phyloP scores from a whole-genome alignment of 1,284 basidiomycete species.

The Leccinum subrobustum region DNA sequence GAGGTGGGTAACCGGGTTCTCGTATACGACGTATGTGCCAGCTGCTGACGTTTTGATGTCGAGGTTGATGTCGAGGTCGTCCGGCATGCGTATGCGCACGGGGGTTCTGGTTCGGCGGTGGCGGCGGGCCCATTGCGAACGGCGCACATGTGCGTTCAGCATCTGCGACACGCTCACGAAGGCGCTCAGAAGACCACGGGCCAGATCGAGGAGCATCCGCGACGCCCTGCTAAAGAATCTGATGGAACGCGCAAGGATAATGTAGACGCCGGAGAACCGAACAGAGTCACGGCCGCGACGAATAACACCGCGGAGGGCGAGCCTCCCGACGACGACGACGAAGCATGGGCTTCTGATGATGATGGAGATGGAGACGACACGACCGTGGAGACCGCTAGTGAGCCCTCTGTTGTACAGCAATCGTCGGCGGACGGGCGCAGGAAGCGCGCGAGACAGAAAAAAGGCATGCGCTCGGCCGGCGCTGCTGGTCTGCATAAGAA shows the following conservation, averaged over 20 bases:
- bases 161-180: slow-evolving; percentile 8
- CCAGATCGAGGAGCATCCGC: background rate
- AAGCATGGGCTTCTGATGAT: slow-evolving; percentile 26
- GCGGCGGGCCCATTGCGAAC: background rate
- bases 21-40: background rate
- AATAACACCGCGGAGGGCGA: slow-evolving; percentile 6
- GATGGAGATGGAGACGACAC: slow-evolving; percentile 18
- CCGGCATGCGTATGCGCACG: slow-evolving; percentile 17
- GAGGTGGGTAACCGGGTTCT: slow-evolving; percentile 18
- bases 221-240: background rate
- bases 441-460: slow-evolving; percentile 20
- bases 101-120: background rate
- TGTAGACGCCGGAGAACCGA: background rate
- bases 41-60: slow-evolving; percentile 13
- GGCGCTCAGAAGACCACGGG: slow-evolving; percentile 1
- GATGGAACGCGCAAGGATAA: slow-evolving; percentile 3
- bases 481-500: slow-evolving; percentile 6
- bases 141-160: slow-evolving; percentile 13
- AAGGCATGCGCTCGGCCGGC: slow-evolving; percentile 11
- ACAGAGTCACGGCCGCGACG: background rate
- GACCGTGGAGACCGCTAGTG: background rate
- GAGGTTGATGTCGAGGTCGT: slow-evolving; percentile 31
- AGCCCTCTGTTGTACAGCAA: background rate
- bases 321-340: slow-evolving; percentile 5
- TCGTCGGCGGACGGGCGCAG: slow-evolving; percentile 4